Conservation (phyloP, 2,329 filamentous ascomycete genomes). For the Xylariaceae sp. region DNA sequence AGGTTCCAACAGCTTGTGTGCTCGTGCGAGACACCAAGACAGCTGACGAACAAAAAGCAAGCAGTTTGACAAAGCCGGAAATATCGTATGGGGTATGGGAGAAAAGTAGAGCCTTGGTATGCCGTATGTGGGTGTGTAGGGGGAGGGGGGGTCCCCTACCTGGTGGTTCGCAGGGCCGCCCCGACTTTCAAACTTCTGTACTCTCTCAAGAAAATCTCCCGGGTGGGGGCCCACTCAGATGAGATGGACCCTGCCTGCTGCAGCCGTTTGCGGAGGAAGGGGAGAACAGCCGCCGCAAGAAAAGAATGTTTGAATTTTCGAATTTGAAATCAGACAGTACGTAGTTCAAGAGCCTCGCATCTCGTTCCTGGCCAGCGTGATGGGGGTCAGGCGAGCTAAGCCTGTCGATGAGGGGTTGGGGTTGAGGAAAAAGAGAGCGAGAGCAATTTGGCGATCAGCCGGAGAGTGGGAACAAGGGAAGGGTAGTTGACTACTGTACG, state of each 20-base stretch:
- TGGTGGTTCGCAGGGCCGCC: conserved; percentile 11
- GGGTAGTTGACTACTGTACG: too few species aligned
- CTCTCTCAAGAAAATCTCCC: conserved; percentile 20
- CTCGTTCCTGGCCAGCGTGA: conserved; percentile 10
- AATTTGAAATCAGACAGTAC: conserved; percentile 25
- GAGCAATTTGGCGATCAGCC: conserved; percentile 20
- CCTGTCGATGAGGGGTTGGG: conserved; percentile 1
- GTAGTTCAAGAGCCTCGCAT: conserved; percentile 8
- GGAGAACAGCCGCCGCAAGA: conserved; percentile 2
- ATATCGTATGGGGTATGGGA: neutral
- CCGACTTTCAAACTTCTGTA: too few species aligned
- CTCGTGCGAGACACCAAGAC: neutral
- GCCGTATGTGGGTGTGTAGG: neutral
- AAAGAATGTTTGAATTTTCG: too few species aligned
- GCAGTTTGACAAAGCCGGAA: conserved; percentile 1
- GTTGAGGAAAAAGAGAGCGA: conserved; percentile 2
- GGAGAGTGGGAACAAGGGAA: neutral
- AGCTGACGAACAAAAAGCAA: conserved; percentile 7
- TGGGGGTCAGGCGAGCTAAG: conserved; percentile 20
- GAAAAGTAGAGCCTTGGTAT: neutral
- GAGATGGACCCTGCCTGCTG: conserved; percentile 13
- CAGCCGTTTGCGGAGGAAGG: conserved; percentile 22
- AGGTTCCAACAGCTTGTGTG: neutral
- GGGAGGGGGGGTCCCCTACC: conserved; percentile 9
- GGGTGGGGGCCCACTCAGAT: conserved; percentile 20